phyloP scores from a whole-genome alignment of 768 basidiomycete genomes.

The Xerocomellus intermedius region DNA sequence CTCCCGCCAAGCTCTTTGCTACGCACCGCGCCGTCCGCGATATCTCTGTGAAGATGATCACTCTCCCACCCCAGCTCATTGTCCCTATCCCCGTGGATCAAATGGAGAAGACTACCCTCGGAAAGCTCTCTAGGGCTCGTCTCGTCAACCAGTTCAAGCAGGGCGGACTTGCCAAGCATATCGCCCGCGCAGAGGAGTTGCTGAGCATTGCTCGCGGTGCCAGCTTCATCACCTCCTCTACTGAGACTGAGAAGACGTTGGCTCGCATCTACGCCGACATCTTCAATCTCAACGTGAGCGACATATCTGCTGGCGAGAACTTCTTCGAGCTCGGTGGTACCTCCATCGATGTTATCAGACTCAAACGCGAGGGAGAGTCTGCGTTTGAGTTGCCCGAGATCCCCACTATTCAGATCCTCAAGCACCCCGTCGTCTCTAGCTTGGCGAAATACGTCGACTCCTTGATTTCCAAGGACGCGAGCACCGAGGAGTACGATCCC shows the following conservation, averaged over 20 bases:
- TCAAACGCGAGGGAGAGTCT: constrained; percentile 30
- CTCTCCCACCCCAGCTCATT: constrained; percentile 36
- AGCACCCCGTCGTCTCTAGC: constrained; percentile 31
- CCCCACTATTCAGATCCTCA: constrained; percentile 41
- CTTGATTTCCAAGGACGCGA: constrained; percentile 19
- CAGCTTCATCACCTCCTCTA: constrained; percentile 21
- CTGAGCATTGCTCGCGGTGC: constrained; percentile 22
- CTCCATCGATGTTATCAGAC: constrained; percentile 37
- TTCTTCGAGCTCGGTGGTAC: constrained; percentile 45
- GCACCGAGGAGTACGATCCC: constrained; percentile 36
- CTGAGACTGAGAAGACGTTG: constrained; percentile 28
- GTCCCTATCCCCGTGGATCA: constrained; percentile 37
- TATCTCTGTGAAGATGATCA: constrained; percentile 31
- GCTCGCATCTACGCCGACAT: no score
- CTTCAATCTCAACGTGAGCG: constrained; percentile 25
- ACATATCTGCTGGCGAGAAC: constrained; percentile 32
- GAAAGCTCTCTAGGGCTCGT: constrained; percentile 42
- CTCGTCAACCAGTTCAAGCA: constrained; percentile 36
- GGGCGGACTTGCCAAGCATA: constrained; percentile 33
- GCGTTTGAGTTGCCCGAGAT: constrained; percentile 32
- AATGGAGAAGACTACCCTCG: constrained; percentile 44
- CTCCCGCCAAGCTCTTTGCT: constrained; percentile 18
- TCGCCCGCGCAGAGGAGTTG: constrained; percentile 28
- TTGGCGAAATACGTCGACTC: constrained; percentile 33
- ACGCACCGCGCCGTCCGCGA: constrained; percentile 34